Evolutionary conservation across 164 flowering plant genomes (phyloP).

Genomic region (Nymphaea colorata): DNA sequence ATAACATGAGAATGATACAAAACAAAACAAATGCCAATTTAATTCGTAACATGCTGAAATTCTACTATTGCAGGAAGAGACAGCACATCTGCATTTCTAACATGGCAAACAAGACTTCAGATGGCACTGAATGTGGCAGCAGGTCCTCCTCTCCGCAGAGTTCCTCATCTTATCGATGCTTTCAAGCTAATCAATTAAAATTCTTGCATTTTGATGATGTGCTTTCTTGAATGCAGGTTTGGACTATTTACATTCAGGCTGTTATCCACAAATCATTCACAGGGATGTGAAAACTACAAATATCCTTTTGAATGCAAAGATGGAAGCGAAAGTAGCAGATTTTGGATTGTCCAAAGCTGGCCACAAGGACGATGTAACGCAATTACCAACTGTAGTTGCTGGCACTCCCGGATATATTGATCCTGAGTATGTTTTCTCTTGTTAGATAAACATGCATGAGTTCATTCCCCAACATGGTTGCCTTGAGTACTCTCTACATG

Average conservation of each 20-base stretch:
- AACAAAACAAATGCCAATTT: too few relatives aligned
- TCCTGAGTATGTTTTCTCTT: conserved; percentile 39
- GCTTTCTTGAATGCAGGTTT: conserved; percentile 22
- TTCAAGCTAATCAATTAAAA: neutral
- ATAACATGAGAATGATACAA: neutral
- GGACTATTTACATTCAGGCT: conserved; percentile 41
- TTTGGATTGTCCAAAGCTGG: conserved; percentile 33
- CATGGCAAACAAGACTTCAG: conserved; percentile 12
- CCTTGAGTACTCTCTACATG: too few relatives aligned
- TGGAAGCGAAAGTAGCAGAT: conserved; percentile 42
- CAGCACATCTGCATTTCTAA: neutral
- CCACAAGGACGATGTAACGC: too few relatives aligned
- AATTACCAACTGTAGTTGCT: too few relatives aligned
- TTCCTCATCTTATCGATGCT: neutral
- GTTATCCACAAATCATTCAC: conserved; percentile 41
- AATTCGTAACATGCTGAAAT: too few relatives aligned
- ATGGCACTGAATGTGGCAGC: conserved; percentile 31
- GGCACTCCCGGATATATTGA: conserved; percentile 43
- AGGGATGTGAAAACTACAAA: conserved; percentile 42
- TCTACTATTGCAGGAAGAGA: too few relatives aligned
- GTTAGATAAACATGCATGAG: neutral
- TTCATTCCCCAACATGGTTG: too few relatives aligned
- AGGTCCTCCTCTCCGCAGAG: conserved; percentile 9
- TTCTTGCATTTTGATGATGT: neutral
- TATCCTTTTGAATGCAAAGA: conserved; percentile 26